Conservation (phyloP, 768 basidiomycete genomes). For the Strobilomyces echinocephalus region DNA sequence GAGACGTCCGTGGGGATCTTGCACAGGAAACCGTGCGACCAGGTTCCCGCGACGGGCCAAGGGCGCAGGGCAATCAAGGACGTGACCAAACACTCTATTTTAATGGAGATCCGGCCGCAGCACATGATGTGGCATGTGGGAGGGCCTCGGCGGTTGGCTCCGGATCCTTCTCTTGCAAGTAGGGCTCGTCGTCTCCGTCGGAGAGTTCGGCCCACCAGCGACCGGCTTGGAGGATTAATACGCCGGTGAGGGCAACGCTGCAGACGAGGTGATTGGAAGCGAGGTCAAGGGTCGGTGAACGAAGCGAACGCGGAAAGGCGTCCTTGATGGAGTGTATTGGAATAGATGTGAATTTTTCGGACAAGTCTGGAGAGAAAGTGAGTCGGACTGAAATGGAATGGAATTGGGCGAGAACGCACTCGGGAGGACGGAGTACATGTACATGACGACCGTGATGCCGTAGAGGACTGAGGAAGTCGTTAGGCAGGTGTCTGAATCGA, state of each 20-base stretch:
- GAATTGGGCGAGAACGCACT: constrained; percentile 44
- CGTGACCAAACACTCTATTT: background rate
- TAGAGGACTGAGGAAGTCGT: constrained; percentile 60
- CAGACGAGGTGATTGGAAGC: constrained; percentile 82
- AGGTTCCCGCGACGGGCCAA: background rate
- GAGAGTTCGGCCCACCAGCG: constrained; percentile 80
- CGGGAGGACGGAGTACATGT: constrained; percentile 72
- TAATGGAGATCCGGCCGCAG: constrained; percentile 10
- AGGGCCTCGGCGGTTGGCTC: constrained; percentile 14
- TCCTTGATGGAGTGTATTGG: constrained; percentile 49
- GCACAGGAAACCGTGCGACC: constrained; percentile 2
- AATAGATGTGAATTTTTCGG: constrained; percentile 53
- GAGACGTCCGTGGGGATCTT: constrained; percentile 3
- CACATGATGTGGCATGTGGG: constrained; percentile 1
- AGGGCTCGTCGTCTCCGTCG: constrained; percentile 51
- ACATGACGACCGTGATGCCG: constrained; percentile 63
- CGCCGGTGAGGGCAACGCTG: constrained; percentile 85
- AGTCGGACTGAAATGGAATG: background rate
- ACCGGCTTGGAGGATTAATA: constrained; percentile 76
- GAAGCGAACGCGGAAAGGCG: constrained; percentile 60
- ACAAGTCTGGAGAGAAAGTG: constrained; percentile 41
- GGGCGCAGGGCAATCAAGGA: background rate
- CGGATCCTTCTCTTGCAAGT: constrained; percentile 26
- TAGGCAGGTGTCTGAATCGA: background rate
- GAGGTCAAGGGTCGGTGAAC: constrained; percentile 65